Base-by-base conservation (phyloP, 169 alveolate genomes). In the Plasmodium adleri region DNA sequence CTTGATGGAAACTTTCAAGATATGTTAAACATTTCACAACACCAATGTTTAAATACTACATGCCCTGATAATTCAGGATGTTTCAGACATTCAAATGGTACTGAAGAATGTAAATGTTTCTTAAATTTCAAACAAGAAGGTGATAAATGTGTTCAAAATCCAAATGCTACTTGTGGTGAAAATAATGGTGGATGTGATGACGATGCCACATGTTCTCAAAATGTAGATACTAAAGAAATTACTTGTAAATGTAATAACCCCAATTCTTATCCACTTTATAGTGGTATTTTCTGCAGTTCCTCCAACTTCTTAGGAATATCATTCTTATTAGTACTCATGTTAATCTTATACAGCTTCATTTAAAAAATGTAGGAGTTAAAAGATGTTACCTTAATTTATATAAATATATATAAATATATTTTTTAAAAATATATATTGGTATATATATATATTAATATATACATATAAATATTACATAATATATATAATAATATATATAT, bases 111-210 rank as follows among this genome's bases (percentile, higher is more conserved):
- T 64, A 83, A 58, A 83, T 83, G 91, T 28, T 26, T 83, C 3
- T 83, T 83, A n/a, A 43, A 22, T 47, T 83, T 8, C 58, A 83
- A 83, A 56, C 10, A 15, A 50, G 59, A 15, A 7, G 49, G n/a
- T 15, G 66, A 26, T 13, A 47, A 7, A 20, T 83, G 91, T 83
- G 68, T 67, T n/a, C 22, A 39, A 54, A 66, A 72, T 58, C 8
- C 15, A 24, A n/a, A 83, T 50, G 13, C 78, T 32, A 32, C 91
- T 20, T 83, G 91, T 83, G 1, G 1, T 9, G 64, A 10, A 20
- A 54, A 70, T 7, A 83, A 83, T 68, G 91, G 91, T 58, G 91
- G 91, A 56, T 83, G 91, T 83, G 86, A 47, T 59, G 20, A 43
- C 1, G 32, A 10, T 10, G 91, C 91, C 24, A 50, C 32, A 12